These are phyloP conservation scores for Dendrobium nobile DNA, from an alignment of 106 monocot genomes.

Conservation along the genomic window DNA sequence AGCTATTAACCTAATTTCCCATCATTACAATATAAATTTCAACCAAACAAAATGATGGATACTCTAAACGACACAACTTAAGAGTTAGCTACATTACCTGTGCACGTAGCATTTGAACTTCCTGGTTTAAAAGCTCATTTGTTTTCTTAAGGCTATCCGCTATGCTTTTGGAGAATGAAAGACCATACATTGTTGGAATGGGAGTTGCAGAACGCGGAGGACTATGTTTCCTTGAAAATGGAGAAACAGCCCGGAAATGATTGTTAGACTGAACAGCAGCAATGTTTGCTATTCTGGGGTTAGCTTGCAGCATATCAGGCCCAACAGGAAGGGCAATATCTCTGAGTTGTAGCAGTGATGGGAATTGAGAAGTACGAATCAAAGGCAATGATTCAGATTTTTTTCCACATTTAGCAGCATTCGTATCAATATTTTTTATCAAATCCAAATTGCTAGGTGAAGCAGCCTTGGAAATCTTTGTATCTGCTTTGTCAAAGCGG, in stretches of 20 bases:
- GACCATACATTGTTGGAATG: conserved; percentile 45
- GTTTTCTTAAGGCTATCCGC: conserved; percentile 65
- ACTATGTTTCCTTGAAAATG: conserved; percentile 62
- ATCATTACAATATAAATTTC: not conserved
- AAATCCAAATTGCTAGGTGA: conserved; percentile 56
- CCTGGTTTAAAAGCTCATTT: conserved; percentile 78
- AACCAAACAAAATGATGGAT: not conserved
- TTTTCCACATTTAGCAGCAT: conserved; percentile 69
- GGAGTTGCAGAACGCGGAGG: conserved; percentile 63
- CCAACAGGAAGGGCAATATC: conserved; percentile 44
- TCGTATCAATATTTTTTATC: conserved; percentile 68
- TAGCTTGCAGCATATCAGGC: conserved; percentile 26
- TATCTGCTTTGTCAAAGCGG: conserved; percentile 43
- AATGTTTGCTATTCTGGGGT: conserved; percentile 26
- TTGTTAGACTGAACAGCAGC: conserved; percentile 37
- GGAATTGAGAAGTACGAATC: conserved; percentile 21
- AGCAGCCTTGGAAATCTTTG: conserved; percentile 21
- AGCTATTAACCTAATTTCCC: conserved; percentile 33
- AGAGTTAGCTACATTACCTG: conserved; percentile 41
- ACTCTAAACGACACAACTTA: not conserved
- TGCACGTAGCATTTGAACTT: conserved; percentile 61
- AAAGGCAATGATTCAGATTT: conserved; percentile 43
- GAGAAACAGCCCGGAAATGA: conserved; percentile 68
- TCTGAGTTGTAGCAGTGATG: conserved; percentile 45
- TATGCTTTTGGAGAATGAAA: conserved; percentile 57